Percentiles rank a stretch among this genome's conserved stretches.
phyloP scores from a whole-genome alignment of 257 asterid genomes.

The Orobanche coerulescens region DNA sequence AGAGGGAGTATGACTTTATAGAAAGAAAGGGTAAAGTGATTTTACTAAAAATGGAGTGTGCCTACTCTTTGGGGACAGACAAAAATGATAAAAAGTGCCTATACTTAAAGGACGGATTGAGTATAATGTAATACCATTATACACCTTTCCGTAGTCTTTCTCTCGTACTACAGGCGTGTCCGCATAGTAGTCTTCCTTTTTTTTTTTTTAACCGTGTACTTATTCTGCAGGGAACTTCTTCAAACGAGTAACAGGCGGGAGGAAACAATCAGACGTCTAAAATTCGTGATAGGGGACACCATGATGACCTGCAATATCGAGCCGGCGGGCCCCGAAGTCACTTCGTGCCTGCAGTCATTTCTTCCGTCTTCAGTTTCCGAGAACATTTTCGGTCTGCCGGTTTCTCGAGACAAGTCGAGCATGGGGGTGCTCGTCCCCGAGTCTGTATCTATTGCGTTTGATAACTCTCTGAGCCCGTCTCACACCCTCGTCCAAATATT shows the following conservation, averaged over 20 bases:
- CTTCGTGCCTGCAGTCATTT: conserved; percentile 41
- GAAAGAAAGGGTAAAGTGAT: no score
- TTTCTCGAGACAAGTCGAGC: conserved; percentile 21
- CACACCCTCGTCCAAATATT: conserved; percentile 56
- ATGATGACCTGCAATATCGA: conserved; percentile 64
- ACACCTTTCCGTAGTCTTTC: neutral
- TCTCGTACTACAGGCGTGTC: neutral
- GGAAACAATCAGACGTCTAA: conserved; percentile 35
- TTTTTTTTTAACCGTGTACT: neutral
- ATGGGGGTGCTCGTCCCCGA: conserved; percentile 27
- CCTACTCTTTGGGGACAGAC: no score
- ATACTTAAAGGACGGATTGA: no score
- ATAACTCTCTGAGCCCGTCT: conserved; percentile 58
- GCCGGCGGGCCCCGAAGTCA: conserved; percentile 44
- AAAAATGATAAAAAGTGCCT: no score
- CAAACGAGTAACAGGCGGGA: conserved; percentile 45
- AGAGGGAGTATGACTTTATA: no score
- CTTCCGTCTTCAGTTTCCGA: conserved; percentile 47
- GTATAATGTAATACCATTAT: no score
- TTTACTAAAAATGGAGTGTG: no score
- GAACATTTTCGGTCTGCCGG: conserved; percentile 35
- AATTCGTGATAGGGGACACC: conserved; percentile 44
- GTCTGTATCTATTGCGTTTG: conserved; percentile 38
- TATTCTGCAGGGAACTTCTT: conserved; percentile 48
- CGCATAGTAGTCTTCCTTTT: neutral